A percentile compares a stretch with the other conserved stretches of the same genome.
Evolutionary conservation across 179 eudicot species (phyloP).

Genomic region (Beta corolliflora): DNA sequence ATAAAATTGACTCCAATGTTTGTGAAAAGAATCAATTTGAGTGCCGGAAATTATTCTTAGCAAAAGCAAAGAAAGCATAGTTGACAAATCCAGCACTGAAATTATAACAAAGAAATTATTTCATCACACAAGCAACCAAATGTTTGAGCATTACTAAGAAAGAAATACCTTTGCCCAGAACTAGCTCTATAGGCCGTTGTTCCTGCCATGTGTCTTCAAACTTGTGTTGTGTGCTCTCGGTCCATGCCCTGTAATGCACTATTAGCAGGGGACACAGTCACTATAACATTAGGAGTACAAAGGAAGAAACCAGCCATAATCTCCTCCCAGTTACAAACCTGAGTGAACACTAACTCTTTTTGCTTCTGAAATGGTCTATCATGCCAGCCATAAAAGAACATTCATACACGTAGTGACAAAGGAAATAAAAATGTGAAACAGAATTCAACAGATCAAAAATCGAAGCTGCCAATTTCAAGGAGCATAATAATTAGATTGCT

Average conservation of each 20-base stretch:
- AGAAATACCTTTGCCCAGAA: constrained; percentile 82
- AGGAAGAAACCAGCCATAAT: not conserved
- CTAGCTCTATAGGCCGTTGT: constrained; percentile 78
- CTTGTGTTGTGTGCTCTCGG: constrained; percentile 89
- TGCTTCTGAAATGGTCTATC: not conserved
- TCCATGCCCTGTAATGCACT: constrained; percentile 98
- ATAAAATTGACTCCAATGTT: not conserved
- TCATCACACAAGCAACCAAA: constrained; percentile 2
- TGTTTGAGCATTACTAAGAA: constrained; percentile 8
- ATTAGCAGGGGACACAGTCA: constrained; percentile 22
- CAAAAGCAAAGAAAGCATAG: not conserved
- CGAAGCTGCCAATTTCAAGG: not conserved
- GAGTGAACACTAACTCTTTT: not conserved
- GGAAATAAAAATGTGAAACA: not conserved
- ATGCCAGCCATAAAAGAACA: not conserved
- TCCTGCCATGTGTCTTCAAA: constrained; percentile 99
- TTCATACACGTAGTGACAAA: not conserved
- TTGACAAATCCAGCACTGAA: not conserved
- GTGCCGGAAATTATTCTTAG: not conserved
- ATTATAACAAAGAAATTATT: not conserved
- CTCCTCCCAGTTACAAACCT: not conserved
- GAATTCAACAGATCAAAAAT: not conserved
- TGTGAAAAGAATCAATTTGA: not conserved
- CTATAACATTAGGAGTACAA: not conserved
- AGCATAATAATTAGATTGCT: not conserved